Evolutionary conservation across 352 stramenopile genomes (phyloP).

Genomic region (Phytophthora quininea): DNA sequence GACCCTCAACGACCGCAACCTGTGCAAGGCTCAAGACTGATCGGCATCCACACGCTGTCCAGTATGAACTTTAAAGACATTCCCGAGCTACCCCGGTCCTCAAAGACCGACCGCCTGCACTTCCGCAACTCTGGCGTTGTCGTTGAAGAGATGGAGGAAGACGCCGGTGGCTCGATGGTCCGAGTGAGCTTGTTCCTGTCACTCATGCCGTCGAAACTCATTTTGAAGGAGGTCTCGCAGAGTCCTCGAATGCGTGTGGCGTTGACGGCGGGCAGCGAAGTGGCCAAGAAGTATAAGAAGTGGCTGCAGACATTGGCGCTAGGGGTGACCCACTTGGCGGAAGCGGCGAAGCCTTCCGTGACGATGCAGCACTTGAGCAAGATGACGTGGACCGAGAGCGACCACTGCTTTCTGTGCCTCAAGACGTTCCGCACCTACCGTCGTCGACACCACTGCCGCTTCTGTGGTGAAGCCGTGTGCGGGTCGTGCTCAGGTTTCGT

Average conservation of each 20-base stretch:
- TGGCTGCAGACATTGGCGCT: slow-evolving; percentile 58
- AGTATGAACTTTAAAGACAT: slow-evolving; percentile 77
- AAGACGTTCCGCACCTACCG: slow-evolving; percentile 68
- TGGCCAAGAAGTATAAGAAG: slow-evolving; percentile 58
- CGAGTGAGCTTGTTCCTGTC: slow-evolving; percentile 65
- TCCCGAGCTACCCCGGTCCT: slow-evolving; percentile 49
- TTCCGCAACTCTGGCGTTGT: slow-evolving; percentile 67
- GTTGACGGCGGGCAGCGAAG: slow-evolving; percentile 22
- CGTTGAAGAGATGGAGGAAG: slow-evolving; percentile 43
- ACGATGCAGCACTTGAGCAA: slow-evolving; percentile 33
- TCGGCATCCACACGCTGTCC: slow-evolving; percentile 61
- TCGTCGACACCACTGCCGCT: slow-evolving; percentile 68
- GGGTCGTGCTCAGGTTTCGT: slow-evolving; percentile 68
- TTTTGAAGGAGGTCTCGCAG: slow-evolving; percentile 45
- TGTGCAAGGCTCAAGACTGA: slow-evolving; percentile 27
- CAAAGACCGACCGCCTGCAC: slow-evolving; percentile 56
- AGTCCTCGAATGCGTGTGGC: slow-evolving; percentile 41
- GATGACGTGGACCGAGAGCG: slow-evolving; percentile 54
- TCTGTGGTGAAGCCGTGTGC: slow-evolving; percentile 73
- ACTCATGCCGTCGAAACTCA: slow-evolving; percentile 49
- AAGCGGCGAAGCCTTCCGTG: slow-evolving; percentile 32
- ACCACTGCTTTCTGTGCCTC: slow-evolving; percentile 63
- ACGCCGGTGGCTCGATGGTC: slow-evolving; percentile 36
- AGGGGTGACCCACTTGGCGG: slow-evolving; percentile 44
- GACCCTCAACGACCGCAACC: slow-evolving; percentile 24